These are phyloP conservation scores for Anisodus acutangulus DNA, from an alignment of 257 asterid genomes.

Conservation along the genomic window DNA sequence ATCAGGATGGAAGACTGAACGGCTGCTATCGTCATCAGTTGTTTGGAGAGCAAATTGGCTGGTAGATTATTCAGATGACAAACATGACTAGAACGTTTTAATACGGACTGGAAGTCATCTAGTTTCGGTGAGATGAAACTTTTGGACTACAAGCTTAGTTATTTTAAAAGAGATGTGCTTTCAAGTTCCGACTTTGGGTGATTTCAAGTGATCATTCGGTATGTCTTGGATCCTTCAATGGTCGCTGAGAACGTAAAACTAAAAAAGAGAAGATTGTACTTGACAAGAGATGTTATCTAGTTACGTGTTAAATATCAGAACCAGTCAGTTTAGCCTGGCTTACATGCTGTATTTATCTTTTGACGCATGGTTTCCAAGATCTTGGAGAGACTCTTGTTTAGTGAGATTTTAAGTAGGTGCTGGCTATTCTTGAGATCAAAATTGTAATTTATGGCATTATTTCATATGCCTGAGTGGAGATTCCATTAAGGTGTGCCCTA, in stretches of 20 bases:
- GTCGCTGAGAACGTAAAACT: constrained; percentile 13
- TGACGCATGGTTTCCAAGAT: background rate
- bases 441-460: background rate
- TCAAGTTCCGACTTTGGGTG: background rate
- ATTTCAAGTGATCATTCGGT: constrained; percentile 7
- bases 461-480: background rate
- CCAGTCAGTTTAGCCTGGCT: background rate
- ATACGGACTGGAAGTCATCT: background rate
- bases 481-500: constrained; percentile 3
- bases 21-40: constrained; percentile 77
- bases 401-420: background rate
- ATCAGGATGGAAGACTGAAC: constrained; percentile 87
- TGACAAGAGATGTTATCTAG: background rate
- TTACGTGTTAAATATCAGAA: background rate
- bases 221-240: constrained; percentile 24
- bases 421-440: background rate
- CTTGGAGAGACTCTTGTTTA: background rate
- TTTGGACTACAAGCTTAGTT: background rate
- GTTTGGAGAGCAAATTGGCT: constrained; percentile 93
- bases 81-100: constrained; percentile 47
- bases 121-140: background rate
- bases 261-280: background rate
- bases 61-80: constrained; percentile 47
- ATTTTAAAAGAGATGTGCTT: background rate
- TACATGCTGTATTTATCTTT: background rate